Evolutionary conservation across 179 eudicot species (phyloP), one percentile per base, ranked within the genome.

Genomic region (Drosera spatulata): DNA sequence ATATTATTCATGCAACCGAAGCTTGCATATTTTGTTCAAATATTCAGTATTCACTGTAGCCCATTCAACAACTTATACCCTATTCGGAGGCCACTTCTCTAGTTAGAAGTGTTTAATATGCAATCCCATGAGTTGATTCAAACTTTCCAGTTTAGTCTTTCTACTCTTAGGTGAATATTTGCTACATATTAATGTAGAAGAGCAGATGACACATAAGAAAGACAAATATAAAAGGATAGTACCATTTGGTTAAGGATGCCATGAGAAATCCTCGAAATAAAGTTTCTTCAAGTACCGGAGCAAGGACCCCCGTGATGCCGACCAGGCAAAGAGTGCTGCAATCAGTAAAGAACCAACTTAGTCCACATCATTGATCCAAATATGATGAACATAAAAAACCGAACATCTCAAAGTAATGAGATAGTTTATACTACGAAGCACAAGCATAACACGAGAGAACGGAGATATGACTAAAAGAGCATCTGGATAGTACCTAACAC

Each of bases 231-330:
- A 52, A 58, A 49, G 65, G 10, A 44, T 33, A 50, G 50, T 93
- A 93, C 99, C 96, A 89, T 63, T 86, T 77, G 57, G 99, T 89
- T 53, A 93, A 77, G 50, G 96, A 76, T 50, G 80, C 84, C 99
- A 93, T 79, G 22, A 93, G 75, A 79, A 89, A 93, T 53, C 99
- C 99, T 65, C 97, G 80, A 68, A 93, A 93, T 58, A 93, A 81
- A 4, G 89, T 93, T 75, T 93, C 99, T 83, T 93, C 99, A 38
- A 93, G 88, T 56, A 93, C 59, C 3, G 99, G 97, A 68, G 99
- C 99, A 76, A 93, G 88, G 62, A 86, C 70, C 46, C 99, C 95
- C 8, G 90, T 77, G 66, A 89, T 69, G 63, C 95, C 99, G 46
- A 93, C 60, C 77, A 93, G 72, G 67, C 87, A 84, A 56, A 77